Conservation (phyloP, 139 green algal genomes). For the Desmodesmus armatus region DNA sequence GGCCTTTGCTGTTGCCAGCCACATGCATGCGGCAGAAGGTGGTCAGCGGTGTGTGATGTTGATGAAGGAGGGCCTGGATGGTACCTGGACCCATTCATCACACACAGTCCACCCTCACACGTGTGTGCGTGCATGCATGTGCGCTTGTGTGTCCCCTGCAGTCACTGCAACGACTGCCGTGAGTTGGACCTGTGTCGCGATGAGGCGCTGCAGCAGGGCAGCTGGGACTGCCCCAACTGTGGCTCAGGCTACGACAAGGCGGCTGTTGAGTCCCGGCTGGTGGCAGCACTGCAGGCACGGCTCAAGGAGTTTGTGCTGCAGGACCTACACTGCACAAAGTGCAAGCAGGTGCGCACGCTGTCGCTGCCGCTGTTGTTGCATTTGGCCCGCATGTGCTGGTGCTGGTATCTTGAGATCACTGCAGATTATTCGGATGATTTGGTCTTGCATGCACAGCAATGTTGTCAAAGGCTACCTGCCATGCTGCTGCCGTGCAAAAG, state of each 20-base stretch:
- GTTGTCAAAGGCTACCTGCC: too few relatives aligned
- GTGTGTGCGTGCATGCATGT: too few relatives aligned
- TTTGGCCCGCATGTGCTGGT: constrained; percentile 11
- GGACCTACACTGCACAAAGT: constrained; percentile 88
- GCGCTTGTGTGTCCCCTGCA: constrained; percentile 44
- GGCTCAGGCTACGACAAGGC: constrained; percentile 67
- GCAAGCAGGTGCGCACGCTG: constrained; percentile 60
- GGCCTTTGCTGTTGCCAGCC: too few relatives aligned
- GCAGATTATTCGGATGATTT: too few relatives aligned
- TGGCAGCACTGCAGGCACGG: constrained; percentile 62
- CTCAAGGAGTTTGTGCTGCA: constrained; percentile 85
- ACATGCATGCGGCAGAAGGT: too few relatives aligned
- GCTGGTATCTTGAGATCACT: neutral
- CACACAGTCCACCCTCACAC: too few relatives aligned
- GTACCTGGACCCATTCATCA: too few relatives aligned
- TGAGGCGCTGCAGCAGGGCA: constrained; percentile 63
- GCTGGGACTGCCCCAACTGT: constrained; percentile 69
- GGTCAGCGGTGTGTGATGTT: too few relatives aligned
- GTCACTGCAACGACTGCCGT: constrained; percentile 88
- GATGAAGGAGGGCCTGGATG: too few relatives aligned
- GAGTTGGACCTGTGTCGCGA: constrained; percentile 95
- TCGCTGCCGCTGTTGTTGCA: neutral
- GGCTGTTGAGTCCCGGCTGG: constrained; percentile 76
- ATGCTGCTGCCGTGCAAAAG: too few relatives aligned
- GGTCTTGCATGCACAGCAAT: neutral